Evolutionary conservation across 2,329 filamentous ascomycete genomes (phyloP), one percentile per base, ranked within the genome.

Genomic region (Sporothrix pallida): DNA sequence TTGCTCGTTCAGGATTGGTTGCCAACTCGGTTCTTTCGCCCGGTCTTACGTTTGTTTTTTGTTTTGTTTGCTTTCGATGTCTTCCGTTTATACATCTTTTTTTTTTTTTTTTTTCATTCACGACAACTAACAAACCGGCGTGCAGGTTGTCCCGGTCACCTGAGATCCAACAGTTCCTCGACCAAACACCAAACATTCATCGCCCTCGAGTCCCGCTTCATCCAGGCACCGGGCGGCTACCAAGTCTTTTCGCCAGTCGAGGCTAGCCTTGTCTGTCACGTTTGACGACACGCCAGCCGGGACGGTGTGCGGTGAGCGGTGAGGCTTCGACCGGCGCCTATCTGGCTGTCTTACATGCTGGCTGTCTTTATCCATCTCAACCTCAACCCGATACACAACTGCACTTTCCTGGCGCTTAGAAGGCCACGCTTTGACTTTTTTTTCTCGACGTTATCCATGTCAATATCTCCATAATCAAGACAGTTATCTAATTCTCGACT

Each of bases 181-280:
- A 3, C n/a, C 60, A 65, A 42, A 8, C 60, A 50, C 8, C 52
- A 56, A 20, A 52, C 48, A 20, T 17, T 44, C 31, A 37, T 37
- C 4, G 31, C 31, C 31, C 60, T 37, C 26, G 3, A 37, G 31
- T 6, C 13, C 31, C 31, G 37, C 60, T 46, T 10, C 42, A 20
- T 26, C 46, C 65, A 68, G 44, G 65, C 65, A 52, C 46, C 65
- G 46, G 67, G 67, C 67, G 67, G 67, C 50, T 70, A 56, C 15
- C n/a, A 20, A 26, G 4, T n/a, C 4, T 13, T n/a, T n/a, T 31
- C n/a, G 26, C 17, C 23, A n/a, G 23, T 37, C 31, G 20, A 26
- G 20, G 62, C 42, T 67, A 67, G 62, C 20, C 42, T 48, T 67
- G n/a, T 46, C 42, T 67, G 42, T 67, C n/a, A 65, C 13, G 58